Conservation (phyloP, 495 filamentous ascomycete genomes). For the Penicillium nucicola region DNA sequence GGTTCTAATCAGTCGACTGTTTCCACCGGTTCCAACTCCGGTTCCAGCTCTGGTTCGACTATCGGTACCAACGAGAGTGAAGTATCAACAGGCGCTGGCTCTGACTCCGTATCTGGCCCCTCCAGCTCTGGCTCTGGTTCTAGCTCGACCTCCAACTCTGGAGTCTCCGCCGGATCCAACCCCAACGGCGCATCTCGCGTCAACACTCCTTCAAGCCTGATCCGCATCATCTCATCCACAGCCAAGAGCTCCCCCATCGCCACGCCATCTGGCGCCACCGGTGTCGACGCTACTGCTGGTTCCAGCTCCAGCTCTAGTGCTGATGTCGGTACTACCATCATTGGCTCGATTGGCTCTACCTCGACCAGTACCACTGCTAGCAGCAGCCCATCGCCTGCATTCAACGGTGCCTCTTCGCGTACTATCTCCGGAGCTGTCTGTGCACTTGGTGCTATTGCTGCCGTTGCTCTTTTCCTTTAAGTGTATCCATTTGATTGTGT, state of each 20-base stretch:
- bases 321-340: not conserved
- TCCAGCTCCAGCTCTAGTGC: not conserved
- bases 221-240: not conserved
- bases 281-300: not conserved
- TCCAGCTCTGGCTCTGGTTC: not conserved
- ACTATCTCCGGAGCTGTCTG: not conserved
- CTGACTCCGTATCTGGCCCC: too few relatives aligned
- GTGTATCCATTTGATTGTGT: not conserved
- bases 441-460: not conserved
- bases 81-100: too few relatives aligned
- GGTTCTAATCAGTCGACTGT: not conserved
- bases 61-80: too few relatives aligned
- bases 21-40: not conserved
- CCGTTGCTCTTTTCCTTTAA: conserved; percentile 1
- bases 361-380: not conserved
- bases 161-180: too few relatives aligned
- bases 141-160: not conserved
- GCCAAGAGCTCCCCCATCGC: not conserved
- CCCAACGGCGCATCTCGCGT: not conserved
- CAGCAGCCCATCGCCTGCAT: not conserved
- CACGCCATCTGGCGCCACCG: not conserved
- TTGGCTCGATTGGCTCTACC: not conserved
- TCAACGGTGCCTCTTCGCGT: conserved; percentile 2
- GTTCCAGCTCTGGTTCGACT: not conserved
- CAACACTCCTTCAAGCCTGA: not conserved